Conservation (phyloP, 169 alveolate genomes). For the Toxoplasma gondii region DNA sequence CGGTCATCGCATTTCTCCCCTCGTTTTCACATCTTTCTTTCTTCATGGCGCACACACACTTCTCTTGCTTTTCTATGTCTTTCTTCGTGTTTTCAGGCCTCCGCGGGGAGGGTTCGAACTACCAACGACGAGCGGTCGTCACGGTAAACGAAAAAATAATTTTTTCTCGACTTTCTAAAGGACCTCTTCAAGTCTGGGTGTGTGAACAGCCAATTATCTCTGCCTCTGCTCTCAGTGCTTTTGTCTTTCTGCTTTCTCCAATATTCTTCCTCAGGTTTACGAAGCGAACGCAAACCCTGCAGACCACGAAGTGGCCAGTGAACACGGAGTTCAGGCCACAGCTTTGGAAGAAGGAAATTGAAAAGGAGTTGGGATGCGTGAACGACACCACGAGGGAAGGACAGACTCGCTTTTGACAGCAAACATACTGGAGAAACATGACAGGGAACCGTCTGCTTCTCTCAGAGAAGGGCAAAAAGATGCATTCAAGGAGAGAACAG, state of each 20-base stretch:
- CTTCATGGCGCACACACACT: no score
- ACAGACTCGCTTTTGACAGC: neutral
- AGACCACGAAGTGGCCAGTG: neutral
- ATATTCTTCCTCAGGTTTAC: neutral
- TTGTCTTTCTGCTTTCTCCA: neutral
- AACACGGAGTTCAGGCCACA: neutral
- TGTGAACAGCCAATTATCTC: neutral
- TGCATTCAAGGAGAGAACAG: no score
- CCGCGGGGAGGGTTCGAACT: conserved; percentile 76
- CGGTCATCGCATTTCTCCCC: no score
- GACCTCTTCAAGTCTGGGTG: neutral
- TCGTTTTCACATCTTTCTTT: no score
- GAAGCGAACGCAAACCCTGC: conserved; percentile 39
- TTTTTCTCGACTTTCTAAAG: neutral
- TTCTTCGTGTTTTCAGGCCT: conserved; percentile 57
- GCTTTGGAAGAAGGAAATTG: conserved; percentile 40
- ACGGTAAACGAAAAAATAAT: conserved; percentile 49
- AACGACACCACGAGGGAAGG: neutral
- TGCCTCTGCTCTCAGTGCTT: conserved; percentile 28
- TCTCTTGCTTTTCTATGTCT: no score
- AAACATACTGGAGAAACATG: no score
- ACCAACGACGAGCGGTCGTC: conserved; percentile 78
- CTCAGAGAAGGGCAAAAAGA: no score
- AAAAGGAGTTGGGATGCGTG: neutral
- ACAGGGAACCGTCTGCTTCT: no score